These are phyloP conservation scores for Cladophialophora chaetospira DNA, from an alignment of 2,329 filamentous ascomycete genomes.

Conservation along the genomic window DNA sequence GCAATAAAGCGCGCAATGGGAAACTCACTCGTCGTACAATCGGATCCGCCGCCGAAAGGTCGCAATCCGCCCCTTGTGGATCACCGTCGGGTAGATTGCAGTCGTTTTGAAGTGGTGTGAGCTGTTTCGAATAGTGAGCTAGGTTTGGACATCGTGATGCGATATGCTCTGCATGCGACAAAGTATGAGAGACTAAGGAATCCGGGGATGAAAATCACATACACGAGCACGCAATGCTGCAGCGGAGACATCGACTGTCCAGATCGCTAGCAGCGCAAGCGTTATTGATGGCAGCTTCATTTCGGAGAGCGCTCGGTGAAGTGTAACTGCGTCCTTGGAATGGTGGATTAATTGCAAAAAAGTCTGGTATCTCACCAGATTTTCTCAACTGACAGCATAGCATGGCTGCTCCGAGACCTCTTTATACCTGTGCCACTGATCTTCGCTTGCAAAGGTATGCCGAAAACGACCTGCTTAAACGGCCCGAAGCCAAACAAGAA, in stretches of 20 bases:
- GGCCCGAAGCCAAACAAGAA: no score
- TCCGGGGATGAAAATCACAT: not conserved
- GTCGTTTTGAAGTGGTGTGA: not conserved
- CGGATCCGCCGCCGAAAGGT: not conserved
- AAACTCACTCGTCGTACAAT: not conserved
- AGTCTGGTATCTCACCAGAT: no score
- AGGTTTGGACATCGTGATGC: no score
- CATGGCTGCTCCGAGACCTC: no score
- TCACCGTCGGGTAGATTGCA: slow-evolving; percentile 4
- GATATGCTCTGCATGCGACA: no score
- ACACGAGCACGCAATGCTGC: slow-evolving; percentile 1
- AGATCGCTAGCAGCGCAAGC: not conserved
- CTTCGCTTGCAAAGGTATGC: no score
- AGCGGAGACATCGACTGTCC: not conserved
- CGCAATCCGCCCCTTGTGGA: not conserved
- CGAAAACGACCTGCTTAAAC: not conserved
- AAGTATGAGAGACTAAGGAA: not conserved
- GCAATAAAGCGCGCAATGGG: no score
- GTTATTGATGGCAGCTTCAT: not conserved
- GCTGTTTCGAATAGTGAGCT: not conserved
- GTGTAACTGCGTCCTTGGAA: not conserved
- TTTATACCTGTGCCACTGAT: no score
- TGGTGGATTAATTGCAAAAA: no score
- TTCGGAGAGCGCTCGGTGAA: not conserved
- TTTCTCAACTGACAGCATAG: no score